These are phyloP conservation scores for Schoenoplectus triqueter DNA, from an alignment of 202 grass and related monocot genomes.

Conservation along the genomic window DNA sequence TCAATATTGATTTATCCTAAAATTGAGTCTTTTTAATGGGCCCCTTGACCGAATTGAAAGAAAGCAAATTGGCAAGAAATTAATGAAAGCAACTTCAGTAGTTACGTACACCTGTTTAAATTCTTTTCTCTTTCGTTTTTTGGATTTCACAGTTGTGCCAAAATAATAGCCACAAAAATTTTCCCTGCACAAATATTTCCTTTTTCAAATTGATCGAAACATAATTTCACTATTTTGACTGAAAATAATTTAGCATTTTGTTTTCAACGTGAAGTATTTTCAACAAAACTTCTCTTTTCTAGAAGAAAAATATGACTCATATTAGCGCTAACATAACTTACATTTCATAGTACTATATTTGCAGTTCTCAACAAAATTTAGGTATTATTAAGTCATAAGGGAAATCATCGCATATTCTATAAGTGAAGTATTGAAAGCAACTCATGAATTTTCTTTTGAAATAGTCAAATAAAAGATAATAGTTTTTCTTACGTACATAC, in stretches of 20 bases:
- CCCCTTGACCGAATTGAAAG: neutral
- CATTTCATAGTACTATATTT: no score
- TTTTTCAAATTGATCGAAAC: no score
- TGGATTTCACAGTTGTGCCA: neutral
- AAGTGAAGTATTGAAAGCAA: neutral
- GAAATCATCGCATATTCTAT: no score
- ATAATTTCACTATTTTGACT: neutral
- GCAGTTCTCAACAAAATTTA: no score
- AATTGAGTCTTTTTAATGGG: neutral
- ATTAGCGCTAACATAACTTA: no score
- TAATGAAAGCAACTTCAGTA: neutral
- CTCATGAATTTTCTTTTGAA: neutral
- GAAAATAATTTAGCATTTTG: neutral
- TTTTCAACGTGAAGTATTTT: neutral
- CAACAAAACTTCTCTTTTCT: neutral
- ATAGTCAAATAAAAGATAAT: neutral
- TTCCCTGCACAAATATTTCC: no score
- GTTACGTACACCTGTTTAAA: neutral
- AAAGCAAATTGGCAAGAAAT: slow-evolving; percentile 6
- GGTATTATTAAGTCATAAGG: no score
- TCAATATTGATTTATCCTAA: neutral
- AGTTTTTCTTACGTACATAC: neutral
- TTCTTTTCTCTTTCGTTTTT: neutral
- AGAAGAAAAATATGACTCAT: no score
- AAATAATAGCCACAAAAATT: neutral